Base-by-base conservation (phyloP, 352 stramenopile genomes). In the Phytophthora meadii region DNA sequence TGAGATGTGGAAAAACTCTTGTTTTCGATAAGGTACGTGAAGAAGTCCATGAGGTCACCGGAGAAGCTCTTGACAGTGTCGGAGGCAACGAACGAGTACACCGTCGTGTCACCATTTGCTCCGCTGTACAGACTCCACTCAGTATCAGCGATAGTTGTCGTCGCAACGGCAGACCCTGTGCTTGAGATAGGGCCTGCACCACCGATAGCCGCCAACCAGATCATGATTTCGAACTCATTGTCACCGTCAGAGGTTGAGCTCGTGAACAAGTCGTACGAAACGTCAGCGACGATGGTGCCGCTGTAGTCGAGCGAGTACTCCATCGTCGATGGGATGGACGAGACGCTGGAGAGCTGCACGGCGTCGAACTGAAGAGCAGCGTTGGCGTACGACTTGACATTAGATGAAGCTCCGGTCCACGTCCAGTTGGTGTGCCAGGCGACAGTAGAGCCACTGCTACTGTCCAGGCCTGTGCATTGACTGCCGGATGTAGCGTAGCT, bases 361-460 rank as follows among this genome's bases (percentile, higher is more conserved):
- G 63, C 54, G 44, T 70, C 54, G 36, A 81, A 79, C 51, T 75
- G 65, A 34, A 83, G 75, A 14, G 58, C 66, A 24, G 64, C 66
- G 46, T 81, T 84, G 10, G 76, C 72, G 53, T 76, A 84, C 50
- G 76, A 81, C 63, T 84, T 84, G 50, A 81, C 72, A 36, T 63
- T 68, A 3, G 54, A 70, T 2, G 55, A 65, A 0, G 55, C 61
- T 0, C 72, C 72, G 2, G 46, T 30, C 75, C 72, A 84, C 12
- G 50, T 70, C 59, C 61, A 81, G 12, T 56, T 53, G 6, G 70
- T 79, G 60, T 77, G 65, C 66, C 65, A 77, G 0, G 65, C 59
- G 17, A 84, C 53, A 4, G 64, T 73, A 8, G 61, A 66, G 8
- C 69, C 70, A 22, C 28, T 67, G 36, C 37, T 55, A 42, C 62